These are phyloP conservation scores for Termitomyces sp. DNA, from an alignment of 768 basidiomycete species.

Conservation along the genomic window DNA sequence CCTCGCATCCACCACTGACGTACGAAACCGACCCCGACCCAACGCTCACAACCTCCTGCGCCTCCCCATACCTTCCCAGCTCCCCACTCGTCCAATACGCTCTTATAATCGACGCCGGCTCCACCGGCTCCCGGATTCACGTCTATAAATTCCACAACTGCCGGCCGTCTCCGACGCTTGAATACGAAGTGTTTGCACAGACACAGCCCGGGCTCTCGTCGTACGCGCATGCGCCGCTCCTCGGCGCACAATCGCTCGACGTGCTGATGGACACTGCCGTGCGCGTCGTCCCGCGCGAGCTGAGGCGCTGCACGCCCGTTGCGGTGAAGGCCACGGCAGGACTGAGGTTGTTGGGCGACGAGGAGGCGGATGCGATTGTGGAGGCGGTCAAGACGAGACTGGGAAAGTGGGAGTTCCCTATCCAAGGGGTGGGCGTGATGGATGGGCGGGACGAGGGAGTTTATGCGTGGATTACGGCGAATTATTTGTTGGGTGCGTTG, in stretches of 20 bases:
- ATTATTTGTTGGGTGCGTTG: slow-evolving; percentile 81
- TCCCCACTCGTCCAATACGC: slow-evolving; percentile 81
- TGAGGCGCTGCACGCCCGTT: slow-evolving; percentile 77
- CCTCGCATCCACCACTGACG: no score
- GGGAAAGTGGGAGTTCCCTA: slow-evolving; percentile 60
- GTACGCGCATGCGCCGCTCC: slow-evolving; percentile 48
- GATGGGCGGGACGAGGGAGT: slow-evolving; percentile 95
- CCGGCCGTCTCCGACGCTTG: slow-evolving; percentile 65
- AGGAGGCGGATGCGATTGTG: slow-evolving; percentile 66
- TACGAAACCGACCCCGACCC: slow-evolving; percentile 69
- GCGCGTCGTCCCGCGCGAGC: slow-evolving; percentile 59
- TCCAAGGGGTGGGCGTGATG: slow-evolving; percentile 80
- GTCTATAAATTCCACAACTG: slow-evolving; percentile 98
- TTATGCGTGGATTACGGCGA: slow-evolving; percentile 98
- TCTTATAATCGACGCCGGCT: slow-evolving; percentile 97
- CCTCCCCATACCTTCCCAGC: slow-evolving; percentile 38
- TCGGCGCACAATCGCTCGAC: slow-evolving; percentile 75
- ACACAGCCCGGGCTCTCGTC: slow-evolving; percentile 74
- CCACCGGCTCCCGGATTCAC: slow-evolving; percentile 95
- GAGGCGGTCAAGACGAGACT: slow-evolving; percentile 63
- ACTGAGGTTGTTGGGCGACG: slow-evolving; percentile 60
- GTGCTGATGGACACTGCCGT: slow-evolving; percentile 76
- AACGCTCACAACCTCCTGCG: slow-evolving; percentile 68
- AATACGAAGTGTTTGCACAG: slow-evolving; percentile 91
- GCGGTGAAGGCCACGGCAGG: slow-evolving; percentile 94